These are phyloP conservation scores for Zygosaccharomyces bisporus DNA, from an alignment of 805 yeast genomes.

Conservation along the genomic window DNA sequence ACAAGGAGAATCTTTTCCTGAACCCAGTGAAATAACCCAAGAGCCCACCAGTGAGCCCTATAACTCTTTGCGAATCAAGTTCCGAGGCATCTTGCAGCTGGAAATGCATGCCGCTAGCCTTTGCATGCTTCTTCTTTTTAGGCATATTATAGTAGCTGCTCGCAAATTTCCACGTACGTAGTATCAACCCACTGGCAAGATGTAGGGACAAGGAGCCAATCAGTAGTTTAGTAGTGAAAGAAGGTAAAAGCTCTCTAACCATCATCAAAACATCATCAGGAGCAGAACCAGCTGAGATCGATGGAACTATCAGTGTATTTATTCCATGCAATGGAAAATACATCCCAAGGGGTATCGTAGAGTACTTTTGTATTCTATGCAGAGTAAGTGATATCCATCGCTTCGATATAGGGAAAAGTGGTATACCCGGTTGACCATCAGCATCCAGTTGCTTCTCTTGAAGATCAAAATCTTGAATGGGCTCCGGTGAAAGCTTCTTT, in stretches of 20 bases:
- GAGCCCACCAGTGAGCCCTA: conserved; percentile 27
- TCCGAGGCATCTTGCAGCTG: conserved; percentile 15
- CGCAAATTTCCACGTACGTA: conserved; percentile 16
- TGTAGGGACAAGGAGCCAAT: conserved; percentile 11
- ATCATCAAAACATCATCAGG: conserved; percentile 30
- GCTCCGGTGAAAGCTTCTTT: conserved; percentile 24
- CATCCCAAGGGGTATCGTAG: conserved; percentile 23
- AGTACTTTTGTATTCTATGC: conserved; percentile 22
- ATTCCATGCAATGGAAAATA: conserved; percentile 29
- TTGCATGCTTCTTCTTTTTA: conserved; percentile 3
- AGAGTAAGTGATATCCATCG: conserved; percentile 13
- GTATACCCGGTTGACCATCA: conserved; percentile 12
- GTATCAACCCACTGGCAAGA: conserved; percentile 16
- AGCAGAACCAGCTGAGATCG: conserved; percentile 19
- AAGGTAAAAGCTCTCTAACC: conserved; percentile 25
- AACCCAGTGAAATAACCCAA: conserved; percentile 27
- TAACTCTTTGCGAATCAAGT: conserved; percentile 20
- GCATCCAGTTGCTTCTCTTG: conserved; percentile 12
- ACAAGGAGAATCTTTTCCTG: conserved; percentile 15
- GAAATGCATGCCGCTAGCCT: conserved; percentile 7
- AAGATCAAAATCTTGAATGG: conserved; percentile 13
- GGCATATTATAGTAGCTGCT: conserved; percentile 2
- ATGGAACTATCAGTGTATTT: conserved; percentile 24
- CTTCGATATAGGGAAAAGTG: conserved; percentile 15
- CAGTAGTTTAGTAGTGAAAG: conserved; percentile 20